A percentile compares a stretch with the other conserved stretches of the same genome.
Conservation (phyloP, 441 rosid genomes). For the Melastoma candidum region DNA sequence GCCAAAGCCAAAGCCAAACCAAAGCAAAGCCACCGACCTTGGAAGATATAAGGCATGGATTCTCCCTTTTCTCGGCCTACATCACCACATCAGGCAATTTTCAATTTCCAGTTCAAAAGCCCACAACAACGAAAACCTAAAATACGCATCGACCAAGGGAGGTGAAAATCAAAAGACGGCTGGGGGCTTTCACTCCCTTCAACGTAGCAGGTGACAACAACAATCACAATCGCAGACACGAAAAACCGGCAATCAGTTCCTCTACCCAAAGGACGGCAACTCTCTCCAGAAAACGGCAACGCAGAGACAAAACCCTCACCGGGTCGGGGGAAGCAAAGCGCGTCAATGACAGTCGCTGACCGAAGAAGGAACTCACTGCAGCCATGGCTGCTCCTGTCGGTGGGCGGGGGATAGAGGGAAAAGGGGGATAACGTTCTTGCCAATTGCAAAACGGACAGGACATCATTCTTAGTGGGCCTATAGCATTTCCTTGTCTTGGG, state of each 20-base stretch:
- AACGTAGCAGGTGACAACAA: no score
- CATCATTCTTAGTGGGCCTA: no score
- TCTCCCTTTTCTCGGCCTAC: conserved; percentile 54
- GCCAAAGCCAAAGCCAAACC: not conserved
- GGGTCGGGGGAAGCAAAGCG: conserved; percentile 25
- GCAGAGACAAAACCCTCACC: conserved; percentile 23
- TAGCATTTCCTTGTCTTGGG: no score
- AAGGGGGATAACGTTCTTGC: no score
- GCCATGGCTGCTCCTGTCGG: conserved; percentile 56
- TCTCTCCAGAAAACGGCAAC: not conserved
- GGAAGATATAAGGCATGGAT: conserved; percentile 49
- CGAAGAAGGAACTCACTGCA: conserved; percentile 63
- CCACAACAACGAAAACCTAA: not conserved
- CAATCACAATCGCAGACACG: no score
- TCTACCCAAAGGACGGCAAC: no score
- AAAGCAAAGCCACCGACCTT: conserved; percentile 33
- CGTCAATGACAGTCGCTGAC: conserved; percentile 49
- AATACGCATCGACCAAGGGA: no score
- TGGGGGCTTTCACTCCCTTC: no score
- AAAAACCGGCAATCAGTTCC: no score
- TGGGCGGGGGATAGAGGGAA: no score
- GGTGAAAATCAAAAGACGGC: no score
- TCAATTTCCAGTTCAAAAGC: not conserved
- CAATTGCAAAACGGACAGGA: no score
- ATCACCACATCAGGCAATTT: not conserved